These are phyloP conservation scores for Boletus sp. DNA, from an alignment of 1,284 basidiomycete species.

Conservation along the genomic window DNA sequence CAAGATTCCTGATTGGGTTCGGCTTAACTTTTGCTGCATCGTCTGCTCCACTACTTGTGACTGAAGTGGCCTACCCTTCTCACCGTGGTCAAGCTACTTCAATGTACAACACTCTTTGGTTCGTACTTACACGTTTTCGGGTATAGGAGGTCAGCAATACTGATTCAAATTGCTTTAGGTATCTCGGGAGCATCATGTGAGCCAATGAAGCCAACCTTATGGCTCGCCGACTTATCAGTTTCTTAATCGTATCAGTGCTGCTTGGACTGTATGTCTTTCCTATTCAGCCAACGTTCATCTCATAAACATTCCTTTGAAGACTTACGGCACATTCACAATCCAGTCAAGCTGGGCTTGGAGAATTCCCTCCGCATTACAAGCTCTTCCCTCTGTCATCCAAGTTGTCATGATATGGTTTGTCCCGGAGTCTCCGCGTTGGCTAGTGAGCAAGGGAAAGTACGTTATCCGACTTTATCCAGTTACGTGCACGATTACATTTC, in stretches of 20 bases:
- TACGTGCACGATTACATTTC: background rate
- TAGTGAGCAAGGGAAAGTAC: slow-evolving; percentile 54
- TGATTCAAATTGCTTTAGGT: background rate
- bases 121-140: background rate
- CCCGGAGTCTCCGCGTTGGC: slow-evolving; percentile 70
- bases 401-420: slow-evolving; percentile 56
- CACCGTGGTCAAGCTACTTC: slow-evolving; percentile 72
- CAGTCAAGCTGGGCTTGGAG: slow-evolving; percentile 68
- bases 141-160: background rate
- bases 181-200: slow-evolving; percentile 72
- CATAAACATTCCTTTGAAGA: slow-evolving; percentile 18
- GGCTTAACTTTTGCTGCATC: background rate
- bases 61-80: slow-evolving; percentile 72
- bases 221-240: background rate
- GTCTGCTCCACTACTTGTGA: slow-evolving; percentile 65
- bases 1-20: background rate
- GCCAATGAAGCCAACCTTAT: background rate
- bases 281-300: background rate
- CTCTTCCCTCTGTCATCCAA: slow-evolving; percentile 59
- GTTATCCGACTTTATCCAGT: background rate
- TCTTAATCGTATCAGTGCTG: slow-evolving; percentile 41
- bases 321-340: slow-evolving; percentile 69
- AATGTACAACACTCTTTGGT: slow-evolving; percentile 76
- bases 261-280: slow-evolving; percentile 35
- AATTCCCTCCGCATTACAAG: slow-evolving; percentile 66